phyloP scores from a whole-genome alignment of 768 basidiomycete genomes.

The Pleurotus sapidus region DNA sequence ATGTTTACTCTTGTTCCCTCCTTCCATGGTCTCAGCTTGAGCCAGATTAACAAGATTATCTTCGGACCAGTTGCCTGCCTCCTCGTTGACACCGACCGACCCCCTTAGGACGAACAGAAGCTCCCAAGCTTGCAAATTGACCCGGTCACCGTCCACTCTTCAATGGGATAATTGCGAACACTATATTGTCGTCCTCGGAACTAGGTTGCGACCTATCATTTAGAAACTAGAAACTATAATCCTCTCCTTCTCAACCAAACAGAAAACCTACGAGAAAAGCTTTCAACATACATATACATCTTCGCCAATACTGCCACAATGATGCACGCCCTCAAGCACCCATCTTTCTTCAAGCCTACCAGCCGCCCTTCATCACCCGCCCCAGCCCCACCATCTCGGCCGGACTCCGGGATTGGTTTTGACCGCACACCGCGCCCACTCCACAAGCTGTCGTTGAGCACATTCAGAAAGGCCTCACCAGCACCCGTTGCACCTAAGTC shows the following conservation, averaged over 20 bases:
- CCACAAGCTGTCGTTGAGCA: constrained; percentile 57
- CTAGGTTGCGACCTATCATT: constrained; percentile 37
- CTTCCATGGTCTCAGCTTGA: constrained; percentile 30
- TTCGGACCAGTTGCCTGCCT: constrained; percentile 58
- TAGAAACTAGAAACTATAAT: constrained; percentile 31
- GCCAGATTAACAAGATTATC: constrained; percentile 53
- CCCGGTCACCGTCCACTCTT: constrained; percentile 29
- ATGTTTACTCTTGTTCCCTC: constrained; percentile 9
- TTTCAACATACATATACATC: constrained; percentile 13
- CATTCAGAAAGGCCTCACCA: constrained; percentile 55
- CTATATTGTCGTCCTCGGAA: constrained; percentile 27
- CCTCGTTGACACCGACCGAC: constrained; percentile 70
- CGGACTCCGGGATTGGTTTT: constrained; percentile 32
- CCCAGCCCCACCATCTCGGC: constrained; percentile 32
- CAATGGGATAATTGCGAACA: constrained; percentile 50
- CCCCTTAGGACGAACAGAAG: constrained; percentile 56
- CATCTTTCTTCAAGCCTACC: constrained; percentile 61
- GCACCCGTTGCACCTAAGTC: constrained; percentile 28
- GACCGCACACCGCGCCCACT: constrained; percentile 52
- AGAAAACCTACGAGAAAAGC: constrained; percentile 6
- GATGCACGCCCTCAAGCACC: constrained; percentile 71
- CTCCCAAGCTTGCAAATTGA: constrained; percentile 15
- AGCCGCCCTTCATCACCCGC: constrained; percentile 65
- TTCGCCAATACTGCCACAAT: constrained; percentile 22
- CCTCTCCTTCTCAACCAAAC: constrained; percentile 8